phyloP scores from a whole-genome alignment of 169 alveolate genomes.

The Plasmodium inui region DNA sequence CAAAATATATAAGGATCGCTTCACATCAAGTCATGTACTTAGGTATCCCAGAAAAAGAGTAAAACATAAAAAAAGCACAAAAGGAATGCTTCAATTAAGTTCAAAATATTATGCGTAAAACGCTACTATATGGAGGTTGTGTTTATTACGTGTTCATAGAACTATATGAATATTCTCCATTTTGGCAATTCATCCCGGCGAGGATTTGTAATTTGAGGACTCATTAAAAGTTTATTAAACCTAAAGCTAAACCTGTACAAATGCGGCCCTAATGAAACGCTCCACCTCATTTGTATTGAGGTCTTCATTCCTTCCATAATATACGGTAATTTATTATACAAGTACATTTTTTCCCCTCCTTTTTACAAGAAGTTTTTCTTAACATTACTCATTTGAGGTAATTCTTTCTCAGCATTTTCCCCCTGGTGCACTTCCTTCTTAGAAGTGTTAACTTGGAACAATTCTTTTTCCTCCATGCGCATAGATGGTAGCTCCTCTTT shows the following conservation, averaged over 20 bases:
- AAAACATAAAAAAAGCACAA: background rate
- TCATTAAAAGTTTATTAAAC: background rate
- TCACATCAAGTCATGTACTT: background rate
- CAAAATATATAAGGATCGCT: background rate
- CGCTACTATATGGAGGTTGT: background rate
- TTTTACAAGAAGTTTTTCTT: background rate
- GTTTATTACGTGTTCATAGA: background rate
- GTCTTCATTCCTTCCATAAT: background rate
- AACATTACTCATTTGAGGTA: background rate
- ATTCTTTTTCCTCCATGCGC: background rate
- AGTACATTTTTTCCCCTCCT: background rate
- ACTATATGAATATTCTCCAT: background rate
- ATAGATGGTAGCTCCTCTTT: background rate
- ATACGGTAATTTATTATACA: background rate
- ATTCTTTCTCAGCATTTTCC: background rate
- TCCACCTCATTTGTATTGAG: background rate
- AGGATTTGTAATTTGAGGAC: background rate
- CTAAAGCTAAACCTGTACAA: background rate
- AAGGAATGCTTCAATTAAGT: background rate
- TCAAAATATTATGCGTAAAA: background rate
- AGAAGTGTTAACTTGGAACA: background rate
- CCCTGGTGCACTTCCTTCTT: background rate
- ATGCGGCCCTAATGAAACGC: background rate
- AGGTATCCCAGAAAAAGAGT: background rate
- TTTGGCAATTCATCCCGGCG: background rate